phyloP scores from a whole-genome alignment of 208 protist species.

The Trypanosoma vivax region DNA sequence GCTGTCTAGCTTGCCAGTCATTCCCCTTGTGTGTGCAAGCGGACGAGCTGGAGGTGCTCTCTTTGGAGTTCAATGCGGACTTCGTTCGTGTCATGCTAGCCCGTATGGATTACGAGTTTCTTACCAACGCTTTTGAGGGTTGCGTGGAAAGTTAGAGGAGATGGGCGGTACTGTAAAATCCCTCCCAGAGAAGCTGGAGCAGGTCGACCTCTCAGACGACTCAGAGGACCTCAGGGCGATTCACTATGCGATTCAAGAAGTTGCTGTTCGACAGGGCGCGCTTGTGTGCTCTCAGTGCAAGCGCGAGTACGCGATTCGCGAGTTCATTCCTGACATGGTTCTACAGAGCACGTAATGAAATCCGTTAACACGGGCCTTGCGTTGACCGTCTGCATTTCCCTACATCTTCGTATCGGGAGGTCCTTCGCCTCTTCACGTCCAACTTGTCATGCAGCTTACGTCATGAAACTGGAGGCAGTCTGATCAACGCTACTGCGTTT shows the following conservation, averaged over 20 bases:
- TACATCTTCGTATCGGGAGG: no score
- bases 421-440: no score
- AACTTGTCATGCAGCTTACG: no score
- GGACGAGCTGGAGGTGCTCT: constrained; percentile 39
- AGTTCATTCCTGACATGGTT: constrained; percentile 89
- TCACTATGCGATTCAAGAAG: constrained; percentile 62
- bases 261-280: constrained; percentile 65
- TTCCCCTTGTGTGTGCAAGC: constrained; percentile 57
- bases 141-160: constrained; percentile 26
- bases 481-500: no score
- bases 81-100: constrained; percentile 83
- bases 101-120: constrained; percentile 69
- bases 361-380: no score
- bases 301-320: constrained; percentile 52
- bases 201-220: constrained; percentile 47
- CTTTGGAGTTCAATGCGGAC: constrained; percentile 61
- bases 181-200: constrained; percentile 54
- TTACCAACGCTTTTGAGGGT: constrained; percentile 43
- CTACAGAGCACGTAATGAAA: constrained; percentile 20
- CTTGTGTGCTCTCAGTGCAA: constrained; percentile 62
- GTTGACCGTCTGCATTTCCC: no score
- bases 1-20: constrained; percentile 73
- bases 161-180: constrained; percentile 3
- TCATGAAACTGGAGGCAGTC: no score
- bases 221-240: constrained; percentile 39